These are phyloP conservation scores for Aspergillus quadricinctus DNA, from an alignment of 2,329 filamentous ascomycete genomes.

Conservation along the genomic window DNA sequence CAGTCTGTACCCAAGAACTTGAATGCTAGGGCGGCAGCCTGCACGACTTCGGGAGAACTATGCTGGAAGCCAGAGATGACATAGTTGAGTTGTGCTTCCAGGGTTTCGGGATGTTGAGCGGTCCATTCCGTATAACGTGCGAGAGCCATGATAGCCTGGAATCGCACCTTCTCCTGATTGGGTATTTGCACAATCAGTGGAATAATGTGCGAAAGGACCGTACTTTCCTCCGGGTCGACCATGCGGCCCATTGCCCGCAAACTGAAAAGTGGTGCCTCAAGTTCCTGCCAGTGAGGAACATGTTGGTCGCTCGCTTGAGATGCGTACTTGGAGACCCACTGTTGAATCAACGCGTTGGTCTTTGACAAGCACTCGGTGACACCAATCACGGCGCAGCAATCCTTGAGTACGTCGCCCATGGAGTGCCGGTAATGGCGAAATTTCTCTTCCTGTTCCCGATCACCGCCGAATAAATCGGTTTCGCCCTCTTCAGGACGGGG, in stretches of 20 bases:
- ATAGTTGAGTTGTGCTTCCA: constrained; percentile 90
- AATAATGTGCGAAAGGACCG: constrained; percentile 86
- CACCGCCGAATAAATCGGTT: constrained; percentile 86
- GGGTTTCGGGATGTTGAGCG: constrained; percentile 82
- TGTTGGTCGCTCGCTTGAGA: constrained; percentile 66
- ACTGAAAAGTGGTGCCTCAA: constrained; percentile 91
- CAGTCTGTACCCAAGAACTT: constrained; percentile 98
- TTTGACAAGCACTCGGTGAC: constrained; percentile 88
- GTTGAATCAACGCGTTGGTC: constrained; percentile 76
- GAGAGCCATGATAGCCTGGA: constrained; percentile 96
- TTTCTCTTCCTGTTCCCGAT: constrained; percentile 92
- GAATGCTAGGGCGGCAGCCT: constrained; percentile 87
- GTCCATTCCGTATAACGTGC: constrained; percentile 99
- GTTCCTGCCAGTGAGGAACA: constrained; percentile 92
- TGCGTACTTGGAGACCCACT: constrained; percentile 82
- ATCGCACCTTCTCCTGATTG: constrained; percentile 94
- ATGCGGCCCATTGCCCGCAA: constrained; percentile 95
- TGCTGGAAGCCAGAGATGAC: constrained; percentile 91
- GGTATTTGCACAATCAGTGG: constrained; percentile 91
- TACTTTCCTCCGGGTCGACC: constrained; percentile 83
- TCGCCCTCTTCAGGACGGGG: constrained; percentile 73
- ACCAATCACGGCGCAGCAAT: constrained; percentile 93
- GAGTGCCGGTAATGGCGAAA: constrained; percentile 94
- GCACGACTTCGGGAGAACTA: constrained; percentile 81
- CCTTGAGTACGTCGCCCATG: constrained; percentile 97